Percentiles rank a stretch among this genome's conserved stretches.
phyloP scores from a whole-genome alignment of 2,329 filamentous ascomycete genomes.

The Ophiobolus disseminans region DNA sequence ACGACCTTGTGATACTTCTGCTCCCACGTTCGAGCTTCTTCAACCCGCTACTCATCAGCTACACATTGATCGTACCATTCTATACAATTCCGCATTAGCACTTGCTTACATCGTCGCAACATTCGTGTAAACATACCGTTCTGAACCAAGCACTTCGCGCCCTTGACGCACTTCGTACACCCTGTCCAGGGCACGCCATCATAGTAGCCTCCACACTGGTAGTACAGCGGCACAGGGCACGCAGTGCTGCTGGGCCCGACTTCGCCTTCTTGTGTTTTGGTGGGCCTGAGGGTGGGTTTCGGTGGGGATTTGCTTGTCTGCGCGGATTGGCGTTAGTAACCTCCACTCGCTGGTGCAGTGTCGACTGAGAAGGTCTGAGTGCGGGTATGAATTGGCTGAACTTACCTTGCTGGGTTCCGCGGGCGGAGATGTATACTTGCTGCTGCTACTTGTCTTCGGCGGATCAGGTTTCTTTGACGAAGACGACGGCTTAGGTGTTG shows the following conservation, averaged over 20 bases:
- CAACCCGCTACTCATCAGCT: conserved; percentile 18
- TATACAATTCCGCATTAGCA: conserved; percentile 15
- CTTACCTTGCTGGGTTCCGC: conserved; percentile 11
- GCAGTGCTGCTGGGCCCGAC: conserved; percentile 37
- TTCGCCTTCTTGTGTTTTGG: conserved; percentile 17
- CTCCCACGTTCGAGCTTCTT: not conserved
- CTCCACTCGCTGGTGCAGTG: too few relatives aligned
- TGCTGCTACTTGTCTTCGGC: conserved; percentile 4
- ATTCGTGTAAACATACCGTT: conserved; percentile 30
- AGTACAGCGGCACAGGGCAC: conserved; percentile 42
- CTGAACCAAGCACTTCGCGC: conserved; percentile 34
- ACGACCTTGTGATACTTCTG: too few relatives aligned
- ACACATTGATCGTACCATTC: conserved; percentile 41
- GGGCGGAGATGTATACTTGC: not conserved
- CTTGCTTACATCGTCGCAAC: too few relatives aligned
- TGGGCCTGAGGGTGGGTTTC: conserved; percentile 11
- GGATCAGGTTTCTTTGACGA: conserved; percentile 11
- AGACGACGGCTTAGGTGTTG: conserved; percentile 14
- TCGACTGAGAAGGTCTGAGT: too few relatives aligned
- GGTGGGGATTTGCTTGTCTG: conserved; percentile 17
- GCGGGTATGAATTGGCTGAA: too few relatives aligned
- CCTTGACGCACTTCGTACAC: conserved; percentile 36
- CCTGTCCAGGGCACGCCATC: conserved; percentile 35
- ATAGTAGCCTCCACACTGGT: conserved; percentile 38
- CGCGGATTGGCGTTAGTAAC: not conserved